Conservation (phyloP, 2,329 filamentous ascomycete genomes). For the Clarireedia hainanense region DNA sequence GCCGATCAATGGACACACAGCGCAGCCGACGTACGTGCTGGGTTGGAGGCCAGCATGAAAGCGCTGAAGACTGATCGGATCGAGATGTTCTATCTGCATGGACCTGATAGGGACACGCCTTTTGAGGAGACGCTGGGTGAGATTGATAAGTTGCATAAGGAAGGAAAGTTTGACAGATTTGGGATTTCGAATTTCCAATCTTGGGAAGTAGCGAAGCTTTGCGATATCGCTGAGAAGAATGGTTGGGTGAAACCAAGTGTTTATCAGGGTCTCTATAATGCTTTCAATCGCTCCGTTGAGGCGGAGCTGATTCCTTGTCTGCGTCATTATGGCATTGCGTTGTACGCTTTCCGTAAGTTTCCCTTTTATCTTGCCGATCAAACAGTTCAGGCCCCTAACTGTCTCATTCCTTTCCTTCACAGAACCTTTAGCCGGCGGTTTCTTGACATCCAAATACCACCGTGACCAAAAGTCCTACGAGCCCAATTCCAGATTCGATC, state of each 20-base stretch:
- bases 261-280: conserved; percentile 31
- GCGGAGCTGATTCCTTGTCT: conserved; percentile 51
- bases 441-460: conserved; percentile 41
- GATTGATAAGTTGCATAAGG: conserved; percentile 29
- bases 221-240: conserved; percentile 28
- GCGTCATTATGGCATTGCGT: conserved; percentile 49
- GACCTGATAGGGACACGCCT: conserved; percentile 23
- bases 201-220: conserved; percentile 25
- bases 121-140: conserved; percentile 25
- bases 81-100: conserved; percentile 25
- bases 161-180: conserved; percentile 30
- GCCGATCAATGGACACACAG: conserved; percentile 33
- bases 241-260: conserved; percentile 30
- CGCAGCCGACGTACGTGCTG: conserved; percentile 40
- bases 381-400: too few relatives aligned
- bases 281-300: conserved; percentile 43
- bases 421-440: conserved; percentile 44
- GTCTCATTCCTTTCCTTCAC: too few relatives aligned
- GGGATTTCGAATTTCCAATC: conserved; percentile 55
- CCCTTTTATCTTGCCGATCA: too few relatives aligned
- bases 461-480: conserved; percentile 33
- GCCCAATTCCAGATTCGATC: conserved; percentile 18
- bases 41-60: conserved; percentile 42
- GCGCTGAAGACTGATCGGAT: conserved; percentile 44
- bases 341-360: conserved; percentile 45